Percentiles rank a stretch among this genome's conserved stretches.
phyloP scores from a whole-genome alignment of 345 rosid species.

The Syzygium aromaticum region DNA sequence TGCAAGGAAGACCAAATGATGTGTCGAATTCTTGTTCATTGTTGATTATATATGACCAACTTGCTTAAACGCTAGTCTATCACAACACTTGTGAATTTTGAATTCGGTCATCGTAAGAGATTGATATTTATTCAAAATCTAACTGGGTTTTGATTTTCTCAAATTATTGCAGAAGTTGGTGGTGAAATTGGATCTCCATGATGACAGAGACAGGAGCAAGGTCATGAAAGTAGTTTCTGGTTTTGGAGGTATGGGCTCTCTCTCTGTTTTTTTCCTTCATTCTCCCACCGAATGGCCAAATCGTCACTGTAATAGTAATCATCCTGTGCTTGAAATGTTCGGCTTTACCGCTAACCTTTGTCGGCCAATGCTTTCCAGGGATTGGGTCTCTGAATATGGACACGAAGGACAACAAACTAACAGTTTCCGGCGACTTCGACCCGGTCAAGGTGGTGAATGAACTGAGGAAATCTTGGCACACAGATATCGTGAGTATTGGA shows the following conservation, averaged over 20 bases:
- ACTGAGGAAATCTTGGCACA: neutral
- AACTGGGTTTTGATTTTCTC: neutral
- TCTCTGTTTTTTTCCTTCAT: neutral
- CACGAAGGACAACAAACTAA: neutral
- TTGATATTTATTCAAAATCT: neutral
- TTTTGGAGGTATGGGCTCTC: neutral
- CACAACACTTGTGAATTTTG: neutral
- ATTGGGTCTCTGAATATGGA: neutral
- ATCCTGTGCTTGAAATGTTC: neutral
- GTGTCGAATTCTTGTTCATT: neutral
- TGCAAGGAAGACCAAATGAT: neutral
- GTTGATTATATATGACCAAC: neutral
- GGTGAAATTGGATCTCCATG: neutral
- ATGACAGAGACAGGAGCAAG: neutral
- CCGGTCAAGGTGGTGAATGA: neutral
- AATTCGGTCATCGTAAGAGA: neutral
- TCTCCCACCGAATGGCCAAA: neutral
- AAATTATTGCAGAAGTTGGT: slow-evolving; percentile 1
- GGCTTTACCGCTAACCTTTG: neutral
- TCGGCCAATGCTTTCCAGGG: neutral
- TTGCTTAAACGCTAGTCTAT: neutral
- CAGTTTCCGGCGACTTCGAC: neutral
- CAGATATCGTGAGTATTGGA: neutral
- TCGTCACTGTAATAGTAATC: neutral
- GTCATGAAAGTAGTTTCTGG: slow-evolving; percentile 4